Conservation (phyloP, 441 rosid genomes). For the Hura crepitans region DNA sequence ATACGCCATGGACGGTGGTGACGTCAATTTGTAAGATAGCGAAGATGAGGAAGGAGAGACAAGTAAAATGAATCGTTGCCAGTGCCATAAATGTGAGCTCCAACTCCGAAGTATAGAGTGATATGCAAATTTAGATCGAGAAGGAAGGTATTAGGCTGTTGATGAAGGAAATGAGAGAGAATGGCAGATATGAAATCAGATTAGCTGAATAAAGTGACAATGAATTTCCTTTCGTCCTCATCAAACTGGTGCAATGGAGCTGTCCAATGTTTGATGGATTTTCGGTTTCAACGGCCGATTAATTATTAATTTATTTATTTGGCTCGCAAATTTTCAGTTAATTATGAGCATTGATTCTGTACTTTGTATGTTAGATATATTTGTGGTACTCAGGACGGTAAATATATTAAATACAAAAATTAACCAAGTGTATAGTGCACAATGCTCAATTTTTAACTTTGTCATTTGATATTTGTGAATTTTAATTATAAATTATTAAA, state of each 20-base stretch:
- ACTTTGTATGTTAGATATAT: too few relatives aligned
- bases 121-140: neutral
- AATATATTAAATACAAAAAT: too few relatives aligned
- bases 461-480: too few relatives aligned
- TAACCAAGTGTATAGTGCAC: too few relatives aligned
- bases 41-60: constrained; percentile 16
- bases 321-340: too few relatives aligned
- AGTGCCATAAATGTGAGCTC: constrained; percentile 37
- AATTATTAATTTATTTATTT: neutral
- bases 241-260: neutral
- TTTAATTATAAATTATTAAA: too few relatives aligned
- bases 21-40: neutral
- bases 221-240: neutral
- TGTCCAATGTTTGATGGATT: neutral
- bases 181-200: neutral
- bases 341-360: too few relatives aligned
- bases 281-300: neutral
- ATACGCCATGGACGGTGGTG: neutral
- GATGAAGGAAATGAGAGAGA: neutral
- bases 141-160: neutral
- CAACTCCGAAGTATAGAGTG: too few relatives aligned
- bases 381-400: too few relatives aligned
- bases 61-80: constrained; percentile 2
- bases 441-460: too few relatives aligned
- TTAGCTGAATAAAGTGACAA: neutral